These are phyloP conservation scores for Euphorbia tirucalli DNA, from an alignment of 345 rosid species.

Conservation along the genomic window DNA sequence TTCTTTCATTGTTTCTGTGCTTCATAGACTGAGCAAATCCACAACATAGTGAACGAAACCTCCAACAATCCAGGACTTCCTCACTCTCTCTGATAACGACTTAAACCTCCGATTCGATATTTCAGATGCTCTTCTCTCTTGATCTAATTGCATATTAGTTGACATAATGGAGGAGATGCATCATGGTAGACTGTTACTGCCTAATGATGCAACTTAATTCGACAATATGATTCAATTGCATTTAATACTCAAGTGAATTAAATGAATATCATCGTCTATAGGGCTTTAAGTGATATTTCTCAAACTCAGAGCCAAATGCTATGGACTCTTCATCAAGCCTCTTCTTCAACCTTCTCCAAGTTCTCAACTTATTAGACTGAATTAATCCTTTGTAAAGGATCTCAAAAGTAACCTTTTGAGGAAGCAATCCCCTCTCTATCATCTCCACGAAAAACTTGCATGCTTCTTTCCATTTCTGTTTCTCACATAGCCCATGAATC, in stretches of 20 bases:
- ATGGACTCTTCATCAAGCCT: slow-evolving; percentile 75
- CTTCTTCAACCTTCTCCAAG: slow-evolving; percentile 91
- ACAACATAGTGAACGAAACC: too few species aligned
- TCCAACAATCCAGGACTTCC: too few species aligned
- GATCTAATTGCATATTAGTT: too few species aligned
- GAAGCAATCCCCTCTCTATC: slow-evolving; percentile 86
- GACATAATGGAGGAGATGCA: too few species aligned
- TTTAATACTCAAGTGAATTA: not conserved
- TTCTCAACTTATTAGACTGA: slow-evolving; percentile 82
- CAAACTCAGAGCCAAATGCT: slow-evolving; percentile 70
- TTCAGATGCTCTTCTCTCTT: too few species aligned
- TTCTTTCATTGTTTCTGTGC: too few species aligned
- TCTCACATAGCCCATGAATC: slow-evolving; percentile 67
- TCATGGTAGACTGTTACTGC: too few species aligned
- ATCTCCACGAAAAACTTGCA: slow-evolving; percentile 78
- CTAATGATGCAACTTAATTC: too few species aligned
- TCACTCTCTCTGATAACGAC: too few species aligned
- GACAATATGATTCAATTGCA: too few species aligned
- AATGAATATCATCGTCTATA: slow-evolving; percentile 46
- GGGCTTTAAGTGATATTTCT: slow-evolving; percentile 60
- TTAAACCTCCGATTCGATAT: too few species aligned
- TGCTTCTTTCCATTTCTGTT: slow-evolving; percentile 70
- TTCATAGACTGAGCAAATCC: too few species aligned
- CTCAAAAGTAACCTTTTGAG: slow-evolving; percentile 84
- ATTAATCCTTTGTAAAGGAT: slow-evolving; percentile 71